Percentiles rank a stretch among this genome's conserved stretches.
These are phyloP conservation scores for Cupressus sempervirens DNA, from an alignment of 75 land plant genomes.

Conservation along the genomic window DNA sequence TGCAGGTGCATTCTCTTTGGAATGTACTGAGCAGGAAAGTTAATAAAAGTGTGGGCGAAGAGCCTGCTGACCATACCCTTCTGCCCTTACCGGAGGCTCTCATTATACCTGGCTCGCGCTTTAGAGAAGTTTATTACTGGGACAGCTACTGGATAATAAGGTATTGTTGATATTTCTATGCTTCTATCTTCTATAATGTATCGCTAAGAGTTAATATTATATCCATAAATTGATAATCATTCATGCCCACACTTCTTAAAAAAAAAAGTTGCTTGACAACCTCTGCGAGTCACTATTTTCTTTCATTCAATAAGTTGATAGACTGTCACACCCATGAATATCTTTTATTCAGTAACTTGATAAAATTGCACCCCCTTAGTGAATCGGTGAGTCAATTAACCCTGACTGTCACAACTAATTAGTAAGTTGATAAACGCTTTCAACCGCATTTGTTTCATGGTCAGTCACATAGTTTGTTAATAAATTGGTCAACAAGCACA, in stretches of 20 bases:
- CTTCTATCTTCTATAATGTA: too few species aligned
- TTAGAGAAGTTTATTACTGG: slow-evolving; percentile 97
- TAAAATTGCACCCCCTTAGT: neutral
- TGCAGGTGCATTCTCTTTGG: slow-evolving; percentile 84
- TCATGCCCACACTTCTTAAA: neutral
- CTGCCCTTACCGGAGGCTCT: slow-evolving; percentile 59
- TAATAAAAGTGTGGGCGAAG: slow-evolving; percentile 29
- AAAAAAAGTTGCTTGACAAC: too few species aligned
- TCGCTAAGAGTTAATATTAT: too few species aligned
- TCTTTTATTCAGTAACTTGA: too few species aligned
- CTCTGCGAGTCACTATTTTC: too few species aligned
- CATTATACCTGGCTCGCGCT: slow-evolving; percentile 81
- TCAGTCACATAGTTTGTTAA: too few species aligned
- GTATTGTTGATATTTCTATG: slow-evolving; percentile 20
- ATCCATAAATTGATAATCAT: neutral
- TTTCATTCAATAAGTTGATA: too few species aligned
- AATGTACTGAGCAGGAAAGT: slow-evolving; percentile 61
- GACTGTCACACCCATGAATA: too few species aligned
- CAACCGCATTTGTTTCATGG: neutral
- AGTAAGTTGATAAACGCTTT: neutral
- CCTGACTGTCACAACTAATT: neutral
- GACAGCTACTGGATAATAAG: slow-evolving; percentile 95
- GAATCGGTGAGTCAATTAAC: neutral
- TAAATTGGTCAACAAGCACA: too few species aligned
- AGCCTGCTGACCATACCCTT: slow-evolving; percentile 70